phyloP scores from a whole-genome alignment of 1,284 basidiomycete species.

The Apiotrichum gracile region DNA sequence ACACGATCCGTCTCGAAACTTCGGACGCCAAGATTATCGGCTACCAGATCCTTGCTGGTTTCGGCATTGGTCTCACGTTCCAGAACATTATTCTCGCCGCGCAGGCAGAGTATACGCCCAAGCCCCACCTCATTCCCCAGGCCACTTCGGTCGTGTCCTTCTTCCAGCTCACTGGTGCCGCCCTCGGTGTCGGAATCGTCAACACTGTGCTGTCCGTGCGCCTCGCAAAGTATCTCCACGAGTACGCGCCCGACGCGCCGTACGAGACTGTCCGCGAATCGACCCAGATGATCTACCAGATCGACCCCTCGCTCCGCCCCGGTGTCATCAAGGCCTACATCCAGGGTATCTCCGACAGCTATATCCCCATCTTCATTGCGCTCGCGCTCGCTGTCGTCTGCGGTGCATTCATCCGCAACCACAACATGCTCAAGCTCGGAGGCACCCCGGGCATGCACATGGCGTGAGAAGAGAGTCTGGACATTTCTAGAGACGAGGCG shows the following conservation, averaged over 20 bases:
- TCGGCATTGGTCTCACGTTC: slow-evolving; percentile 41
- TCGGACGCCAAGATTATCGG: slow-evolving; percentile 46
- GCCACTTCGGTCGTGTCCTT: slow-evolving; percentile 46
- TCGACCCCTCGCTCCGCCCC: slow-evolving; percentile 30
- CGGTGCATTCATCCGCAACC: slow-evolving; percentile 45
- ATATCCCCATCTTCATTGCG: slow-evolving; percentile 49
- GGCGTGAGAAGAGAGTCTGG: too few relatives aligned
- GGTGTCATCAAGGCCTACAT: slow-evolving; percentile 49
- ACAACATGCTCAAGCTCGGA: slow-evolving; percentile 44
- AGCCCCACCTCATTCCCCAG: slow-evolving; percentile 30
- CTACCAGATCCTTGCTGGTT: slow-evolving; percentile 50
- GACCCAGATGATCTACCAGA: slow-evolving; percentile 31
- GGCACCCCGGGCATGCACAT: slow-evolving; percentile 2
- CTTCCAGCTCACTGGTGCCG: slow-evolving; percentile 48
- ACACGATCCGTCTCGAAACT: slow-evolving; percentile 45
- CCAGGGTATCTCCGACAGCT: slow-evolving; percentile 44
- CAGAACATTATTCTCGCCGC: slow-evolving; percentile 47
- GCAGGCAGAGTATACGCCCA: slow-evolving; percentile 48
- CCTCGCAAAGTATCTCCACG: slow-evolving; percentile 29
- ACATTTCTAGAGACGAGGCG: too few relatives aligned
- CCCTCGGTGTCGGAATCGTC: slow-evolving; percentile 48
- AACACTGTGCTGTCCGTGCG: slow-evolving; percentile 46
- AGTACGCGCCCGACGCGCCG: slow-evolving; percentile 32
- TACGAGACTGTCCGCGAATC: slow-evolving; percentile 37
- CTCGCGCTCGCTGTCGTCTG: slow-evolving; percentile 39